Evolutionary conservation across 768 basidiomycete genomes (phyloP).

Genomic region (Boletus vinaceobasis): DNA sequence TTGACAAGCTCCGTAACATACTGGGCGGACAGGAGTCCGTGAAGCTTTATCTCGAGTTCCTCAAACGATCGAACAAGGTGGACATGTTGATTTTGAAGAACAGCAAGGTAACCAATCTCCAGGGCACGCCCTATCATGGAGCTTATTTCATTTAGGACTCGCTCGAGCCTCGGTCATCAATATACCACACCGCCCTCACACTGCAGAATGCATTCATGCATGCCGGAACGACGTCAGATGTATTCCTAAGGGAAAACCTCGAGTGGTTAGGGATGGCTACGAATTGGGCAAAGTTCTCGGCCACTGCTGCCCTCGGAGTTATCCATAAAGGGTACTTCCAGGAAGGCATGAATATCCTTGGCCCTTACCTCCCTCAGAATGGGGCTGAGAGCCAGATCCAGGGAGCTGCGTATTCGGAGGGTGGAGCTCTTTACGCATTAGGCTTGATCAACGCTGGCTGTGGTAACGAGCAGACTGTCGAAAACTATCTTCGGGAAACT

Average conservation of each 20-base stretch:
- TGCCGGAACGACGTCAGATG: slow-evolving; percentile 94
- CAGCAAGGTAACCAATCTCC: slow-evolving; percentile 62
- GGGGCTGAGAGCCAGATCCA: slow-evolving; percentile 73
- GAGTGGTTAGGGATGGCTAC: slow-evolving; percentile 94
- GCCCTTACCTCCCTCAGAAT: slow-evolving; percentile 85
- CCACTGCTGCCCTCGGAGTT: slow-evolving; percentile 94
- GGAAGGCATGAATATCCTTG: slow-evolving; percentile 87
- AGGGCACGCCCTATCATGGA: not conserved
- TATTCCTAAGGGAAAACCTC: slow-evolving; percentile 91
- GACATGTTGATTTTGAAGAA: slow-evolving; percentile 90
- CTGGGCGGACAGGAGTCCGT: slow-evolving; percentile 90
- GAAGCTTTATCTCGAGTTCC: slow-evolving; percentile 91
- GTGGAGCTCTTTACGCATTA: slow-evolving; percentile 92
- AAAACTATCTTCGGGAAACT: slow-evolving; percentile 74
- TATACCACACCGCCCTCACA: slow-evolving; percentile 95
- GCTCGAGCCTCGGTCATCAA: slow-evolving; percentile 89
- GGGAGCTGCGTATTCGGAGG: slow-evolving; percentile 88
- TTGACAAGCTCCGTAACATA: slow-evolving; percentile 77
- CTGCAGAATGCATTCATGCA: slow-evolving; percentile 98
- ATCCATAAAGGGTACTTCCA: slow-evolving; percentile 97
- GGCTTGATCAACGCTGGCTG: slow-evolving; percentile 94
- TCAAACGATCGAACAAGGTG: slow-evolving; percentile 90
- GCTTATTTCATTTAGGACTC: slow-evolving; percentile 56
- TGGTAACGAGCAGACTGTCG: slow-evolving; percentile 64
- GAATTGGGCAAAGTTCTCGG: slow-evolving; percentile 99